These are phyloP conservation scores for Exophiala oligosperma DNA, from an alignment of 2,329 filamentous ascomycete genomes.

Conservation along the genomic window DNA sequence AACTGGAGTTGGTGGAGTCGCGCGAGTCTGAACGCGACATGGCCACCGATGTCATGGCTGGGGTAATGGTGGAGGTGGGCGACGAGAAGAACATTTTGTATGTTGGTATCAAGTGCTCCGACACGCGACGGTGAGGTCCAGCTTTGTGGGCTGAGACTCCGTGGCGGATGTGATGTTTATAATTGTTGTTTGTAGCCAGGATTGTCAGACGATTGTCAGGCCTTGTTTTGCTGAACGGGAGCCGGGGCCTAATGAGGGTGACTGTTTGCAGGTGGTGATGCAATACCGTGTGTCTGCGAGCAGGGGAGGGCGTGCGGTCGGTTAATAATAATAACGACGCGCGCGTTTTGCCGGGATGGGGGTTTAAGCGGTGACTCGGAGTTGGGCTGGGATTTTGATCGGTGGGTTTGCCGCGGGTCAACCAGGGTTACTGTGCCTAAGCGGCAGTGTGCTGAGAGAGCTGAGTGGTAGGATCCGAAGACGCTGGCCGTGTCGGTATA, in stretches of 20 bases:
- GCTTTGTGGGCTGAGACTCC: slow-evolving; percentile 1
- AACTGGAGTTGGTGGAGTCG: slow-evolving; percentile 25
- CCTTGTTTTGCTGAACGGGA: slow-evolving; percentile 11
- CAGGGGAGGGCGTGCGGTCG: not conserved
- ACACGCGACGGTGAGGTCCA: slow-evolving; percentile 14
- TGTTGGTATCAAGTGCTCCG: slow-evolving; percentile 1
- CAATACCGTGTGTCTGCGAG: slow-evolving; percentile 3
- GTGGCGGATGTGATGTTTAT: slow-evolving; percentile 8
- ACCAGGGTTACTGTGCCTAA: not conserved
- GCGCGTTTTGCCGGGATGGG: not conserved
- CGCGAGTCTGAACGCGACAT: slow-evolving; percentile 31
- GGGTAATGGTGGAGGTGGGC: slow-evolving; percentile 28
- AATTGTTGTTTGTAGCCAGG: slow-evolving; percentile 21
- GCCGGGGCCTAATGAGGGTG: slow-evolving; percentile 1
- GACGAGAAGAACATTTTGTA: slow-evolving; percentile 29
- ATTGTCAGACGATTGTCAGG: not conserved
- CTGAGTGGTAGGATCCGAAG: slow-evolving; percentile 10
- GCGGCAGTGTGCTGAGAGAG: slow-evolving; percentile 13
- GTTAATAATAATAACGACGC: not conserved
- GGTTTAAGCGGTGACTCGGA: slow-evolving; percentile 9
- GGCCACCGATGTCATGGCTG: slow-evolving; percentile 27
- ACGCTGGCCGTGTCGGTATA: slow-evolving; percentile 8
- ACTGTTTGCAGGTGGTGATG: slow-evolving; percentile 24
- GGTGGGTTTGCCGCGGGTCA: slow-evolving; percentile 3
- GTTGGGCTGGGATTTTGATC: slow-evolving; percentile 1